Evolutionary conservation across 352 stramenopile genomes (phyloP), one percentile per base, ranked within the genome.

Genomic region (Sclerospora graminicola): DNA sequence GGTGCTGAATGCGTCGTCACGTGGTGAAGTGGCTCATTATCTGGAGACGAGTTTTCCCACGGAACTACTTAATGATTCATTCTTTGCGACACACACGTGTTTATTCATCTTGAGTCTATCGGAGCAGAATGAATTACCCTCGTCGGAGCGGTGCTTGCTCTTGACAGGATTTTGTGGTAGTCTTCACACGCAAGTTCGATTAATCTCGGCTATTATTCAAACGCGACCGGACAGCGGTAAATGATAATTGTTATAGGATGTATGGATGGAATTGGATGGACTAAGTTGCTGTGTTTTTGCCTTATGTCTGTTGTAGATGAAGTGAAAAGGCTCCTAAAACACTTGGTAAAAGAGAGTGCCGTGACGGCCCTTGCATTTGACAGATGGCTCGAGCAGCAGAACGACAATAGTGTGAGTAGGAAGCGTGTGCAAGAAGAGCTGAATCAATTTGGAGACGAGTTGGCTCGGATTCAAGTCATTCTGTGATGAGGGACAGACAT

Each of bases 331-430:
- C 41, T 88, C 41, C 59, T 89, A 19, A 63, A 68, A 41, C 72
- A 89, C 51, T 55, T 91, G 41, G 53, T 81, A 23, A 83, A 86
- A 48, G 71, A 87, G 36, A 59, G 64, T 24, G 66, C 62, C 1
- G 44, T 84, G 45, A 57, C 69, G 28, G 56, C 56, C 2, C 58
- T 58, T 2, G 69, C 76, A 21, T 73, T 85, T 19, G 58, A 23
- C 58, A 82, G 75, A 48, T 91, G 79, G 79, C 63, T 83, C 11
- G 74, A 84, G 38, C 54, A 85, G 32, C 82, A 82, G 60, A 65
- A 69, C 48, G 74, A 89, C 63, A 75, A 75, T 69, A 87, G 69
- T 64, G 64, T 71, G 40, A 63, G 54, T 62, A 78, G 76, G 55
- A 83, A 83, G 66, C 66, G 71, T 20, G 74, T 78, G 43, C 43